Percentiles rank a stretch among this genome's conserved stretches.
These are phyloP conservation scores for Heterotrichella gracilis DNA, from an alignment of 352 stramenopile species.

Conservation along the genomic window DNA sequence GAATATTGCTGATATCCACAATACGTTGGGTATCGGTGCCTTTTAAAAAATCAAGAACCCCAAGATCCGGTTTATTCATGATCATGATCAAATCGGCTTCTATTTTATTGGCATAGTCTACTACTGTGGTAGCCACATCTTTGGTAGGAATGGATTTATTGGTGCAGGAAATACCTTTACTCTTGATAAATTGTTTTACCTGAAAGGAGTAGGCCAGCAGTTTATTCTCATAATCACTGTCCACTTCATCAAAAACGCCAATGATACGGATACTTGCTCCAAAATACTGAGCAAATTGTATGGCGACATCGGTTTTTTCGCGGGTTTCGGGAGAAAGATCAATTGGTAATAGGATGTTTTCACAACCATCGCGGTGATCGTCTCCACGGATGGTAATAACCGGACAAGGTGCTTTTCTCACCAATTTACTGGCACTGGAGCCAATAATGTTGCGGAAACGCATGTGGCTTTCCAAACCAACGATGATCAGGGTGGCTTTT, in stretches of 20 bases:
- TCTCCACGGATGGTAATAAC: neutral
- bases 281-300: neutral
- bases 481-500: neutral
- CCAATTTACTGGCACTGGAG: neutral
- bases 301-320: neutral
- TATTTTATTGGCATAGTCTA: neutral
- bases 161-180: neutral
- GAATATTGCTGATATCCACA: conserved; percentile 6
- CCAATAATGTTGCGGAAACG: neutral
- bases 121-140: neutral
- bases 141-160: neutral
- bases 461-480: neutral
- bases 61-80: neutral
- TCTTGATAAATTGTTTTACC: conserved; percentile 5
- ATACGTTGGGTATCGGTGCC: neutral
- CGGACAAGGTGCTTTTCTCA: neutral
- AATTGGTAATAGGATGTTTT: neutral
- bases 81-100: neutral
- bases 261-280: neutral
- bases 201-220: neutral
- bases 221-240: neutral
- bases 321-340: neutral
- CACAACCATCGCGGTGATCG: neutral
- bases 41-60: neutral
- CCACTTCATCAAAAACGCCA: neutral